Evolutionary conservation across 1,139 yeast genomes (phyloP).

Genomic region (Spathaspora sp.): DNA sequence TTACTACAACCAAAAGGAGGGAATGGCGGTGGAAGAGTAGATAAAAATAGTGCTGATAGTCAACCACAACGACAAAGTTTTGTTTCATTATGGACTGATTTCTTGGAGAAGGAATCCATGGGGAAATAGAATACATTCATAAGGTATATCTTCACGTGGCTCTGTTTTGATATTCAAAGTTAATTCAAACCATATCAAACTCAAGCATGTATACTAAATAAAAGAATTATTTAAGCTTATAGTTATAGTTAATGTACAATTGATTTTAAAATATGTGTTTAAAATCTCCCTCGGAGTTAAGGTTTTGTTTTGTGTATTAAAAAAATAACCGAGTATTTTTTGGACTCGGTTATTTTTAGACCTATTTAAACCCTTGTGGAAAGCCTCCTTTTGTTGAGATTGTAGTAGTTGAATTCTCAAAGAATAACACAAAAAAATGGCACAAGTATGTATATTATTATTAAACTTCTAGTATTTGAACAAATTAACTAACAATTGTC

Average conservation of each 20-base stretch:
- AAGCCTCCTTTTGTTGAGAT: not conserved
- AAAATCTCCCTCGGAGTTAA: too few species aligned
- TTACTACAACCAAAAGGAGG: constrained; percentile 46
- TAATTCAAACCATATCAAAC: too few species aligned
- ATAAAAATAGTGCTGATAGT: constrained; percentile 11
- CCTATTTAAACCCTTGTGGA: not conserved
- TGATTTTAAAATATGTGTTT: not conserved
- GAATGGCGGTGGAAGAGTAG: constrained; percentile 15
- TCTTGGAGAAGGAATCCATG: constrained; percentile 70
- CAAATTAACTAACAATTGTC: not conserved
- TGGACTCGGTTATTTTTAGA: not conserved
- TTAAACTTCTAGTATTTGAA: too few species aligned
- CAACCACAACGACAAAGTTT: constrained; percentile 60
- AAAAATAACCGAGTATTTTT: not conserved
- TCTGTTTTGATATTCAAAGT: too few species aligned
- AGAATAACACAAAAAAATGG: too few species aligned
- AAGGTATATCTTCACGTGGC: too few species aligned
- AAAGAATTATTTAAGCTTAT: constrained; percentile 14
- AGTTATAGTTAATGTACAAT: not conserved
- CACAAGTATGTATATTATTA: too few species aligned
- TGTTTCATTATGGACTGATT: constrained; percentile 87
- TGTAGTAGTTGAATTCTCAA: not conserved
- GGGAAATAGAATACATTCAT: too few species aligned
- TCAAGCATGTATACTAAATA: too few species aligned
- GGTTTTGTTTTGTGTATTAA: not conserved